phyloP scores from a whole-genome alignment of 352 stramenopile genomes.

The Phytopythium mirpurense region DNA sequence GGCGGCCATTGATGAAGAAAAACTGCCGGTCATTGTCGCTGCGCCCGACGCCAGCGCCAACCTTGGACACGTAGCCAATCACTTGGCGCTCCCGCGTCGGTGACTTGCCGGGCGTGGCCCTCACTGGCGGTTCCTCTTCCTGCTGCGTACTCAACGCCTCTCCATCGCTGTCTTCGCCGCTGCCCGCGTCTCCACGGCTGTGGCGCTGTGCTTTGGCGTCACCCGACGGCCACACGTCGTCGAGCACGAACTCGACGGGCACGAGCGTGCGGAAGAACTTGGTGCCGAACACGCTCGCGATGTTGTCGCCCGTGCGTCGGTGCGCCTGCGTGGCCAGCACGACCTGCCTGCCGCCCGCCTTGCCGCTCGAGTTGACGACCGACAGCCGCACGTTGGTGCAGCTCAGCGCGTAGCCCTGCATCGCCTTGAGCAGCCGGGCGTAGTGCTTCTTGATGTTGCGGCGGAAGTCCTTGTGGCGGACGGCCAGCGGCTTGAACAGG shows the following conservation, averaged over 20 bases:
- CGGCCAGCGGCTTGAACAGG: conserved; percentile 92
- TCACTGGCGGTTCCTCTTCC: conserved; percentile 9
- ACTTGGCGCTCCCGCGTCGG: conserved; percentile 21
- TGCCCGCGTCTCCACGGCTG: conserved; percentile 14
- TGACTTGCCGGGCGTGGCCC: not conserved
- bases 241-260: conserved; percentile 68
- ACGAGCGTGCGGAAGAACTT: conserved; percentile 88
- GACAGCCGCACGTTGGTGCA: conserved; percentile 52
- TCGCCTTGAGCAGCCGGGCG: conserved; percentile 85
- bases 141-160: conserved; percentile 3
- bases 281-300: conserved; percentile 88
- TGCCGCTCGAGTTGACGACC: conserved; percentile 48
- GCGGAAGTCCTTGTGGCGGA: conserved; percentile 91
- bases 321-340: conserved; percentile 71
- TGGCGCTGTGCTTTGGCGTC: conserved; percentile 12
- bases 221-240: conserved; percentile 9
- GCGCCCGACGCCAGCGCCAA: conserved; percentile 60
- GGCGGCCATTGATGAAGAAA: conserved; percentile 95
- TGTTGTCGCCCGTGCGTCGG: conserved; percentile 71
- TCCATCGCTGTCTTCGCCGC: conserved; percentile 11
- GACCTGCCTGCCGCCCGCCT: conserved; percentile 37
- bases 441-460: conserved; percentile 94
- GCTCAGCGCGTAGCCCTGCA: conserved; percentile 84
- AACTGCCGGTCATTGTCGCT: conserved; percentile 92
- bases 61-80: conserved; percentile 67